Percentiles rank a stretch among this genome's conserved stretches.
phyloP scores from a whole-genome alignment of 495 filamentous ascomycete species.

The Xylaria cubensis region DNA sequence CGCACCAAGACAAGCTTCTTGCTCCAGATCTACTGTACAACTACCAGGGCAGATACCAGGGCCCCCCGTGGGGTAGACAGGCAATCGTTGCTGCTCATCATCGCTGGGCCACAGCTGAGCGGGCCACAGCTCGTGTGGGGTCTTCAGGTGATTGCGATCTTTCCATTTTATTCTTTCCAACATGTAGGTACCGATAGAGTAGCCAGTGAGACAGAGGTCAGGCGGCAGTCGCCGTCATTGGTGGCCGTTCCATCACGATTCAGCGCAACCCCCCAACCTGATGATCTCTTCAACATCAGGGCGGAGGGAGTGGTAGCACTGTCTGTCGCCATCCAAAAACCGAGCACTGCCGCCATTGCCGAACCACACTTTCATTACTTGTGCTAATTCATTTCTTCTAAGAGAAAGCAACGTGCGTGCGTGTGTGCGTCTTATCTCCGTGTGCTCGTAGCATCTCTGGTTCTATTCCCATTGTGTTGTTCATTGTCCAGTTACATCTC shows the following conservation, averaged over 20 bases:
- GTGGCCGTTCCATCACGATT: not conserved
- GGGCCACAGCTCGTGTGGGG: slow-evolving; percentile 9
- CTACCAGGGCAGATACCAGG: not conserved
- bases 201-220: slow-evolving; percentile 8
- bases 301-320: slow-evolving; percentile 6
- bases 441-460: slow-evolving; percentile 22
- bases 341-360: slow-evolving; percentile 20
- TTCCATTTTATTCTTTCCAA: not conserved
- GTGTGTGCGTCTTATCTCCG: slow-evolving; percentile 10
- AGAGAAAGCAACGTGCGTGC: slow-evolving; percentile 7
- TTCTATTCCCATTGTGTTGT: not conserved
- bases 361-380: slow-evolving; percentile 11
- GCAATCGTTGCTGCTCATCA: slow-evolving; percentile 3
- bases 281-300: slow-evolving; percentile 5
- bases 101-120: not conserved
- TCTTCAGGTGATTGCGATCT: slow-evolving; percentile 6
- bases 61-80: slow-evolving; percentile 4
- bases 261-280: not conserved
- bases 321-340: slow-evolving; percentile 1
- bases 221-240: not conserved
- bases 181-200: slow-evolving; percentile 10
- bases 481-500: not conserved
- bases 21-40: slow-evolving; percentile 18
- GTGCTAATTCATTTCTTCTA: slow-evolving; percentile 25
- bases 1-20: slow-evolving; percentile 9